Conservation (phyloP, 495 filamentous ascomycete species). For the Neurospora africana region DNA sequence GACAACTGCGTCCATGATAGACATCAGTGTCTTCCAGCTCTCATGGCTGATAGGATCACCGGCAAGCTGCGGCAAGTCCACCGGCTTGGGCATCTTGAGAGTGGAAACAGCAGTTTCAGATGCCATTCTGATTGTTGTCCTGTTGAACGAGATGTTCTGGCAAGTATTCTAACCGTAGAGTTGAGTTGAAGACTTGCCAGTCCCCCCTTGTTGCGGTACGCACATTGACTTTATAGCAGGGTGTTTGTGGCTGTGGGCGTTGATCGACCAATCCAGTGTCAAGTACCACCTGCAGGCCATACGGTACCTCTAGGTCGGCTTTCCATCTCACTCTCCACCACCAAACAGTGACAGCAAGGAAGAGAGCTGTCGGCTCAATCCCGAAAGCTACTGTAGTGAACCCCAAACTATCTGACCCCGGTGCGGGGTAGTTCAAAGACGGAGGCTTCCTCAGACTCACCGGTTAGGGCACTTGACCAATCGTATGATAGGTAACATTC, state of each 20-base stretch:
- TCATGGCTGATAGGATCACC: background rate
- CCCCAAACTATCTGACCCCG: background rate
- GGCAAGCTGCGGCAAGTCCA: background rate
- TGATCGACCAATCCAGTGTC: background rate
- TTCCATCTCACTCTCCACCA: background rate
- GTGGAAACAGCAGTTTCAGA: background rate
- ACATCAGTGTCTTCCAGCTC: slow-evolving; percentile 13
- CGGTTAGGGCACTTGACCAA: background rate
- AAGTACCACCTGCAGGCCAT: background rate
- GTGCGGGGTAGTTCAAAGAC: background rate
- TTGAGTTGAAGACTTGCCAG: background rate
- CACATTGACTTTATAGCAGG: background rate
- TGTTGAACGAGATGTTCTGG: background rate
- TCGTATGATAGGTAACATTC: background rate
- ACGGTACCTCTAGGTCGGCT: no score
- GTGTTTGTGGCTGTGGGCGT: background rate
- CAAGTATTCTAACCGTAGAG: background rate
- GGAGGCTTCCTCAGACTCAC: background rate
- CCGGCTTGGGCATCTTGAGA: slow-evolving; percentile 1
- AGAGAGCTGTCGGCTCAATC: background rate
- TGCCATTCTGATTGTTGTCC: background rate
- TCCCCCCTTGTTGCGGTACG: background rate
- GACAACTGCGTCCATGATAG: slow-evolving; percentile 12
- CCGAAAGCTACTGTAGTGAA: background rate
- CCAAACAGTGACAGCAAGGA: background rate